These are phyloP conservation scores for Diaporthe destruens DNA, from an alignment of 2,329 filamentous ascomycete species.

Conservation along the genomic window DNA sequence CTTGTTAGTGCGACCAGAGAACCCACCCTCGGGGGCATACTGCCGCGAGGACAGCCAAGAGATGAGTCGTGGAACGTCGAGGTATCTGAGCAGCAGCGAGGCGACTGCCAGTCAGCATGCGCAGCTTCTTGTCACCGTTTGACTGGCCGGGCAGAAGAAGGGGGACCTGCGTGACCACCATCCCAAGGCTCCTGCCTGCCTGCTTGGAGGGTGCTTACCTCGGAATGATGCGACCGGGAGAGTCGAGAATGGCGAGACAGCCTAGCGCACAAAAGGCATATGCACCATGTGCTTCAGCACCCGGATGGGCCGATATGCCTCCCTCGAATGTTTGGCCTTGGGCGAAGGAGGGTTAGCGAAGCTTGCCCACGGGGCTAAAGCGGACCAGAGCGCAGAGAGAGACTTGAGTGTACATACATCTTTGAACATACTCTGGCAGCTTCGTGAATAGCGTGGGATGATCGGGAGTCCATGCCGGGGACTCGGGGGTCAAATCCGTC, in stretches of 20 bases:
- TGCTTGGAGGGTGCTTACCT: constrained; percentile 64
- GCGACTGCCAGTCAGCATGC: constrained; percentile 51
- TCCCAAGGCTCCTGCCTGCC: constrained; percentile 32
- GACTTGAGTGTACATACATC: constrained; percentile 71
- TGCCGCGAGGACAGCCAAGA: constrained; percentile 93
- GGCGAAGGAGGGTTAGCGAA: constrained; percentile 44
- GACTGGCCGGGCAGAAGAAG: constrained; percentile 48
- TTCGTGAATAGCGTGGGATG: constrained; percentile 75
- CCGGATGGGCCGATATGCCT: constrained; percentile 87
- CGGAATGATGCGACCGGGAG: constrained; percentile 79
- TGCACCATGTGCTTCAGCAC: constrained; percentile 92
- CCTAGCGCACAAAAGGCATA: constrained; percentile 96
- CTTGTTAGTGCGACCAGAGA: constrained; percentile 96
- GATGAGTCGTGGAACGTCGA: constrained; percentile 82
- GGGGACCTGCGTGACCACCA: constrained; percentile 33
- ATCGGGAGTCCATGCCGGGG: constrained; percentile 72
- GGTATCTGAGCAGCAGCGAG: constrained; percentile 65
- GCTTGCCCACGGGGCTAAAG: constrained; percentile 30
- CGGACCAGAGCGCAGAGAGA: constrained; percentile 19
- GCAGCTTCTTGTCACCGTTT: constrained; percentile 53
- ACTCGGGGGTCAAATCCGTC: constrained; percentile 79
- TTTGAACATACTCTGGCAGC: constrained; percentile 82
- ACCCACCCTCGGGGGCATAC: constrained; percentile 90
- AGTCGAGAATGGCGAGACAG: constrained; percentile 86
- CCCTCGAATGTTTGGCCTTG: constrained; percentile 94